Percentiles rank a stretch among this genome's conserved stretches.
phyloP scores from a whole-genome alignment of 2,329 filamentous ascomycete species.

The Teratosphaeria nubilosa region DNA sequence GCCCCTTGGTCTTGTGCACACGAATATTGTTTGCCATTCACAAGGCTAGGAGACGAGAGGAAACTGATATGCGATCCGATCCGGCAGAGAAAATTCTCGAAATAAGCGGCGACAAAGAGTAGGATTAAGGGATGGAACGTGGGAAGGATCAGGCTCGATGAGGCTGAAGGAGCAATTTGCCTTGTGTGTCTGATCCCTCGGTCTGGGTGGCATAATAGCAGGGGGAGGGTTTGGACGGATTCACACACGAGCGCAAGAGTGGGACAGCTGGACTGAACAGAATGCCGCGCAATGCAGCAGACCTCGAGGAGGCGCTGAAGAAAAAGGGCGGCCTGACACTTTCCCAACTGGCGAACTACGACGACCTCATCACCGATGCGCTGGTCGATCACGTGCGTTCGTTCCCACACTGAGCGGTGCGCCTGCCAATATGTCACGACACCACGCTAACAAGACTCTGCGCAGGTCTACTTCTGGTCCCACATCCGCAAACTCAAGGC shows the following conservation, averaged over 20 bases:
- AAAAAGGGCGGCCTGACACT: conserved; percentile 71
- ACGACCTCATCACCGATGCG: conserved; percentile 90
- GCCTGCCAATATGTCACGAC: neutral
- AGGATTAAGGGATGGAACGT: neutral
- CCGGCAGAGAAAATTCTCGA: neutral
- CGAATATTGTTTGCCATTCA: neutral
- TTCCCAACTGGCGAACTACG: conserved; percentile 80
- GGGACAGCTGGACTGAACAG: neutral
- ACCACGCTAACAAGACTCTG: neutral
- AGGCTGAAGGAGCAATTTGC: neutral
- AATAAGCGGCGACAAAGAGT: neutral
- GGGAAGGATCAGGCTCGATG: neutral
- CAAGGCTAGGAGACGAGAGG: neutral
- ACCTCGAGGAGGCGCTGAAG: conserved; percentile 35
- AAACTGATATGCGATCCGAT: neutral
- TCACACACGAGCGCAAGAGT: neutral
- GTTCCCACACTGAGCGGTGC: conserved; percentile 26
- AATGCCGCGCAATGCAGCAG: conserved; percentile 22
- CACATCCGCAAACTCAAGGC: conserved; percentile 85
- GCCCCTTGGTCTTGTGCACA: neutral
- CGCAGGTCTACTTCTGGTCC: conserved; percentile 89
- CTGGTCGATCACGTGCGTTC: conserved; percentile 82
- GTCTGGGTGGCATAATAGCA: neutral
- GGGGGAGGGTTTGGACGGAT: neutral
- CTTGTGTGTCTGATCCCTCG: neutral